phyloP scores from a whole-genome alignment of 495 filamentous ascomycete species.

The Neurospora sublineolata region DNA sequence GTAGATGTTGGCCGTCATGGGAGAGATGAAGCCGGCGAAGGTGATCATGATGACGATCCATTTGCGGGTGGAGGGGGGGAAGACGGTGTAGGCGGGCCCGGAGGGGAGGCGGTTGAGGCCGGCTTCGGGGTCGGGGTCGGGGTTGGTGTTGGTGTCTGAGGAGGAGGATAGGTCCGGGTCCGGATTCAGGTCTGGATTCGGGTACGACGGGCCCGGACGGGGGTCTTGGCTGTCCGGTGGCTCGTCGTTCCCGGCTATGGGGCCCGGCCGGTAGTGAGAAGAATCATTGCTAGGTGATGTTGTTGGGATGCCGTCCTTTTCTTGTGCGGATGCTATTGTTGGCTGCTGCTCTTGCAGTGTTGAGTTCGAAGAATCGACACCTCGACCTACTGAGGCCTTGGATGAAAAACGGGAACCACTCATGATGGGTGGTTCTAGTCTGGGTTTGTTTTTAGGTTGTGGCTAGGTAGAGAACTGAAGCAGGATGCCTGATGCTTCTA shows the following conservation, averaged over 20 bases:
- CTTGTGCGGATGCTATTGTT: not conserved
- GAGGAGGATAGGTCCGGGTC: not conserved
- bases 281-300: not conserved
- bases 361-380: not conserved
- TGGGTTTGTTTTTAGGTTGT: not conserved
- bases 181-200: not conserved
- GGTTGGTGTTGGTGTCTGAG: not conserved
- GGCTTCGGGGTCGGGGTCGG: slow-evolving; percentile 10
- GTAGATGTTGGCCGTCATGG: slow-evolving; percentile 69
- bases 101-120: slow-evolving; percentile 24
- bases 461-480: not conserved
- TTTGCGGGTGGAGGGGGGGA: slow-evolving; percentile 42
- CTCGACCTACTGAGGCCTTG: not conserved
- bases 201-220: not conserved
- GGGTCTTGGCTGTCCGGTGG: not conserved
- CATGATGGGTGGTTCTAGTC: not conserved
- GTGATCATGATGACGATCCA: slow-evolving; percentile 58
- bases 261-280: not conserved
- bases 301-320: not conserved
- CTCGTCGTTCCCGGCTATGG: no score
- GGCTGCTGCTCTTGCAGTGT: not conserved
- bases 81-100: slow-evolving; percentile 42
- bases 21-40: slow-evolving; percentile 55
- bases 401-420: not conserved
- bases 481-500: not conserved